Percentiles rank a stretch among this genome's conserved stretches.
These are phyloP conservation scores for Globisporangium echinulatum DNA, from an alignment of 352 stramenopile genomes.

Conservation along the genomic window DNA sequence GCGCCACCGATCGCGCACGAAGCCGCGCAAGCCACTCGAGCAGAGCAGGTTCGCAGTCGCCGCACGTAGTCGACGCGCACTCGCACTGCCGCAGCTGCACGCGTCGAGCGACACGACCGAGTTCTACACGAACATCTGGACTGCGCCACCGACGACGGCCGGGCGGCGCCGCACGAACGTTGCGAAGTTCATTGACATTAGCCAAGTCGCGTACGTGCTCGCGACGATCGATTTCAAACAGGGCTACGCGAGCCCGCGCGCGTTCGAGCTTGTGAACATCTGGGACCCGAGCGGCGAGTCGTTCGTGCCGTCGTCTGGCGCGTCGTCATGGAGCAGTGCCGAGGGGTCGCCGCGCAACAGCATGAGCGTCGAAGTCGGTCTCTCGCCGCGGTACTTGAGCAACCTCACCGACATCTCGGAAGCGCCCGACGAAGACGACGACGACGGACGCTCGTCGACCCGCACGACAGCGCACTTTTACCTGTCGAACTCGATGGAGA, in stretches of 20 bases:
- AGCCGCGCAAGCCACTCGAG: constrained; percentile 45
- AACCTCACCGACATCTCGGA: constrained; percentile 16
- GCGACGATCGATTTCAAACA: constrained; percentile 69
- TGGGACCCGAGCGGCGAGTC: constrained; percentile 27
- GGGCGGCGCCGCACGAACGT: constrained; percentile 17
- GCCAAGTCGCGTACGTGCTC: constrained; percentile 70
- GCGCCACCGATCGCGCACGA: not conserved
- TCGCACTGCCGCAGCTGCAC: constrained; percentile 5
- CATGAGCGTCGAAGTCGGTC: constrained; percentile 17
- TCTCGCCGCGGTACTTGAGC: constrained; percentile 17
- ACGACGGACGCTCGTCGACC: not conserved
- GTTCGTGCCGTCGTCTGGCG: constrained; percentile 5
- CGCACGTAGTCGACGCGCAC: not conserved
- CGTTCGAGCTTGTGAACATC: constrained; percentile 42
- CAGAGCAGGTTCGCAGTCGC: constrained; percentile 41
- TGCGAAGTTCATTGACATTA: constrained; percentile 61
- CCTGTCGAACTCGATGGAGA: constrained; percentile 9
- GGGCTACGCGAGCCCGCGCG: constrained; percentile 36
- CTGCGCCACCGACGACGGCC: constrained; percentile 15
- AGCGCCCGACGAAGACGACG: constrained; percentile 8
- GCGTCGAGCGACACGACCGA: constrained; percentile 50
- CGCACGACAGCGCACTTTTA: not conserved
- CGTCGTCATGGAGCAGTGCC: constrained; percentile 3
- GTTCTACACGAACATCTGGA: constrained; percentile 85
- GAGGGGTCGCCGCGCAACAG: constrained; percentile 10